These are phyloP conservation scores for Annona cherimola DNA, from an alignment of 164 flowering plant genomes.

Conservation along the genomic window DNA sequence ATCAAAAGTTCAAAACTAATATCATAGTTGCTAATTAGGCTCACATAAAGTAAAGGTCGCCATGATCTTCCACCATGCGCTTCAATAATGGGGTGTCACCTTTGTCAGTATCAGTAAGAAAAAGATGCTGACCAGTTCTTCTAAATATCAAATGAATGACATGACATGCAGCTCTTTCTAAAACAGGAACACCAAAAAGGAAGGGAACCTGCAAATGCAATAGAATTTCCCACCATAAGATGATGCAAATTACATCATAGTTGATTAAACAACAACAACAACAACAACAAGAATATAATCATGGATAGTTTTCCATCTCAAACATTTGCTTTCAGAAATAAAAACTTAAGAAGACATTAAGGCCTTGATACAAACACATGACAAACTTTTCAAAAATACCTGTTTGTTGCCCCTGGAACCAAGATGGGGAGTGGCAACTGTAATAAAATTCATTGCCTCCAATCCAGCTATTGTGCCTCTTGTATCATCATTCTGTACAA, in stretches of 20 bases:
- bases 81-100: conserved; percentile 78
- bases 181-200: conserved; percentile 72
- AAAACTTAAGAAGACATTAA: neutral
- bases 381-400: conserved; percentile 36
- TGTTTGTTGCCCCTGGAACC: conserved; percentile 97
- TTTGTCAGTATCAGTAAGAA: conserved; percentile 71
- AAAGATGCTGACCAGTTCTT: conserved; percentile 94
- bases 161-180: conserved; percentile 63
- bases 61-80: conserved; percentile 74
- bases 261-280: too few species aligned
- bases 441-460: conserved; percentile 84
- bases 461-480: conserved; percentile 74
- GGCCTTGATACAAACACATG: neutral
- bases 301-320: neutral
- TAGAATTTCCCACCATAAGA: conserved; percentile 1
- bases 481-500: conserved; percentile 23
- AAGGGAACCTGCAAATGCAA: conserved; percentile 72
- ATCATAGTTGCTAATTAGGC: conserved; percentile 9
- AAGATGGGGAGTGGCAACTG: conserved; percentile 97
- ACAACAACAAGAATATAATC: neutral
- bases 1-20: neutral
- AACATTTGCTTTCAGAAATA: neutral
- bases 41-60: conserved; percentile 64
- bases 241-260: neutral
- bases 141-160: conserved; percentile 81